These are phyloP conservation scores for Pistacia atlantica DNA, from an alignment of 345 rosid genomes.

Conservation along the genomic window DNA sequence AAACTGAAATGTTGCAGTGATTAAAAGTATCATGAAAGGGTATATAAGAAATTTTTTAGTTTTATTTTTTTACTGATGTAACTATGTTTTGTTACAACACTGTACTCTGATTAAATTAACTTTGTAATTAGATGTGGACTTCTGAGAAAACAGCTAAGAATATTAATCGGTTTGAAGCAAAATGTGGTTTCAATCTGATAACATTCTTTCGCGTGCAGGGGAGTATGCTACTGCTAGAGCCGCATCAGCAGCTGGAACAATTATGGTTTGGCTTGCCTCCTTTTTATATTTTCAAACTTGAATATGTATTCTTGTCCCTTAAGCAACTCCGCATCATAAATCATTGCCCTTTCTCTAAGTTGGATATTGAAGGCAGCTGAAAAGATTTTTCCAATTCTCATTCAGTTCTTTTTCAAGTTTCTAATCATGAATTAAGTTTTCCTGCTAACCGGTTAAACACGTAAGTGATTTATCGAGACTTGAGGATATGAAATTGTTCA, in stretches of 20 bases:
- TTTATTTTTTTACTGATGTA: too few relatives aligned
- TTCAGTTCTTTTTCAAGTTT: neutral
- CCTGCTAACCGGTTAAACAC: neutral
- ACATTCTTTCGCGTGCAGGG: conserved; percentile 47
- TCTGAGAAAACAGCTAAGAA: neutral
- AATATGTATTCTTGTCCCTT: neutral
- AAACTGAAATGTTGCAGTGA: neutral
- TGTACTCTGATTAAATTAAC: neutral
- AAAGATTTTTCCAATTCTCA: neutral
- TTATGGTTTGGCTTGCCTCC: conserved; percentile 56
- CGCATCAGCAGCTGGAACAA: conserved; percentile 81
- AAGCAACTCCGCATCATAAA: neutral
- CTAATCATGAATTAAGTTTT: neutral
- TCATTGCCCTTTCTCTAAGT: neutral
- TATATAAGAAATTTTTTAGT: too few relatives aligned
- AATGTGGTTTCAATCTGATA: conserved; percentile 3
- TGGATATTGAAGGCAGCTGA: neutral
- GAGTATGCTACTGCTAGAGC: conserved; percentile 95
- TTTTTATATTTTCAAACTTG: neutral
- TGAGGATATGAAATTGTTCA: neutral
- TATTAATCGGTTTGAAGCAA: neutral
- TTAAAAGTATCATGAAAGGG: neutral
- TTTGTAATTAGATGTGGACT: neutral
- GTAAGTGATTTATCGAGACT: neutral
- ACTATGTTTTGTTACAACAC: neutral